These are phyloP conservation scores for Sporothrix variecibatus DNA, from an alignment of 2,329 filamentous ascomycete species.

Conservation along the genomic window DNA sequence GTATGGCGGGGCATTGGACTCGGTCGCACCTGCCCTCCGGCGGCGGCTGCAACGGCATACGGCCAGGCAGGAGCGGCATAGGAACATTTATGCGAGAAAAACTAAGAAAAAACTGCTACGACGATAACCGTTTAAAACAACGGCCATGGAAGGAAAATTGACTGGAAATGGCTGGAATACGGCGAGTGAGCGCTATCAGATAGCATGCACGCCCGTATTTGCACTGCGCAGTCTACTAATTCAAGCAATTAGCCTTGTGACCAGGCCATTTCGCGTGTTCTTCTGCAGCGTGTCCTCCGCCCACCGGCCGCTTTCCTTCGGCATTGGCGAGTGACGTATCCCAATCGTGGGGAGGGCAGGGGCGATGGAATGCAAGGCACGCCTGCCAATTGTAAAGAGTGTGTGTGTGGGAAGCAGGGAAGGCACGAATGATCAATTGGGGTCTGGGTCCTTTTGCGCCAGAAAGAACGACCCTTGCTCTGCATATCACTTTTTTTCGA, in stretches of 20 bases:
- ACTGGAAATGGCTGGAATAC: neutral
- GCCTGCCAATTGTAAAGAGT: neutral
- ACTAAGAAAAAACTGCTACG: neutral
- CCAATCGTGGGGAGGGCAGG: constrained; percentile 6
- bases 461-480: constrained; percentile 8
- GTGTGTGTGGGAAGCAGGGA: neutral
- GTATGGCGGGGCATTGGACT: neutral
- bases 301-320: constrained; percentile 35
- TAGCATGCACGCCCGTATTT: neutral
- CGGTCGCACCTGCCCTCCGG: neutral
- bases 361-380: constrained; percentile 5
- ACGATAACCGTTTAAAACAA: neutral
- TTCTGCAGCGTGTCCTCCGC: neutral
- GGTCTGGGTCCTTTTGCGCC: neutral
- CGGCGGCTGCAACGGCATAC: neutral
- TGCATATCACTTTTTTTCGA: neutral
- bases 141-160: neutral
- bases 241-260: constrained; percentile 15
- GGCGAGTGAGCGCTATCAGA: constrained; percentile 5
- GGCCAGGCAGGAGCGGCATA: neutral
- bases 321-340: constrained; percentile 30
- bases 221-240: neutral
- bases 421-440: neutral
- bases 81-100: neutral
- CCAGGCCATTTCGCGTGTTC: neutral